A percentile compares a stretch with the other conserved stretches of the same genome.
Conservation (phyloP, 2,329 filamentous ascomycete species). For the Phaeosphaeriaceae sp. region DNA sequence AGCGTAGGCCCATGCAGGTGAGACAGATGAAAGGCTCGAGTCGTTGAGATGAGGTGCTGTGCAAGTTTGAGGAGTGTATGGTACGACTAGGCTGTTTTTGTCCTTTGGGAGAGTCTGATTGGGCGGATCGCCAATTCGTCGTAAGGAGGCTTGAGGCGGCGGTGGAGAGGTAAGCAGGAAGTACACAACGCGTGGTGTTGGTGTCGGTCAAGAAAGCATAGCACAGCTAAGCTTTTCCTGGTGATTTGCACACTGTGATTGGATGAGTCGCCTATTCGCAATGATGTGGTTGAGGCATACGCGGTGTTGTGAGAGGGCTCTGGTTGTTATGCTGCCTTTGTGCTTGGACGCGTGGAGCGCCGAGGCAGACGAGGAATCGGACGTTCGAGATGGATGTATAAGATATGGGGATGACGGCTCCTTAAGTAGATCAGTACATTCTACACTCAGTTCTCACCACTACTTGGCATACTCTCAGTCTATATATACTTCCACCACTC, state of each 20-base stretch:
- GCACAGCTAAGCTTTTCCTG: too few species aligned
- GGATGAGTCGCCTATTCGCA: neutral
- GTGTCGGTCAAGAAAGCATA: neutral
- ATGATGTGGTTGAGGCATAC: neutral
- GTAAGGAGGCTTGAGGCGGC: neutral
- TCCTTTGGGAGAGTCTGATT: neutral
- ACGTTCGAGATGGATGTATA: neutral
- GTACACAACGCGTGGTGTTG: neutral
- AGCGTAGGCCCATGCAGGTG: neutral
- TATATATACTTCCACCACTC: too few species aligned
- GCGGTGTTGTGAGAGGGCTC: neutral
- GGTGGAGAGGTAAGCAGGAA: neutral
- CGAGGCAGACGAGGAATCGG: neutral
- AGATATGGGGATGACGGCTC: neutral
- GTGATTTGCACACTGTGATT: neutral
- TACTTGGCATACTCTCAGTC: neutral
- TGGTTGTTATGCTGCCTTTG: neutral
- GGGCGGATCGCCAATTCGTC: neutral
- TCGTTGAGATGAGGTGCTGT: neutral
- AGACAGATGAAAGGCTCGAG: neutral
- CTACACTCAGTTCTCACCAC: neutral
- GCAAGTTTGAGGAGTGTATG: neutral
- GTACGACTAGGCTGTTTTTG: neutral
- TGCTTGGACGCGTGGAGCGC: neutral
- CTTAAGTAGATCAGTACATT: neutral